phyloP scores from a whole-genome alignment of 106 monocot genomes.

The Phalaenopsis aphrodite region DNA sequence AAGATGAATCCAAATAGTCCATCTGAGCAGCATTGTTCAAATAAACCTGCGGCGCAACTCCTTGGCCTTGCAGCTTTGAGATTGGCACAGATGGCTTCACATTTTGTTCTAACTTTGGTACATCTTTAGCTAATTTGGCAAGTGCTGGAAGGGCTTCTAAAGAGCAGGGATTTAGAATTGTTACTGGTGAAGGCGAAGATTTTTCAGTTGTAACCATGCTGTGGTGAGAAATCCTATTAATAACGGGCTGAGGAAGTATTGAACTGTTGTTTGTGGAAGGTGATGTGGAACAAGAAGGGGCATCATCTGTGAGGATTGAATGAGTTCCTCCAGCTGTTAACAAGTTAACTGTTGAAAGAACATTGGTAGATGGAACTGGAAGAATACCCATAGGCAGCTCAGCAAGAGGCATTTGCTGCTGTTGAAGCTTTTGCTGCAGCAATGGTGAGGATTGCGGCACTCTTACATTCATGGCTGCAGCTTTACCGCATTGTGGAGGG shows the following conservation, averaged over 20 bases:
- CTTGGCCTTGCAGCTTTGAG: constrained; percentile 35
- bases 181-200: constrained; percentile 22
- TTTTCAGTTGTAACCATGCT: constrained; percentile 22
- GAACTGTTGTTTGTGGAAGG: constrained; percentile 49
- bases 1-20: constrained; percentile 77
- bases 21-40: constrained; percentile 39
- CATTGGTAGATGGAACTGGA: constrained; percentile 19
- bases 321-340: constrained; percentile 33
- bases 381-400: constrained; percentile 25
- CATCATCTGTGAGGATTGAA: constrained; percentile 47
- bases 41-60: constrained; percentile 27
- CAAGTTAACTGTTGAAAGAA: constrained; percentile 23
- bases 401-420: constrained; percentile 29
- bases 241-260: constrained; percentile 33
- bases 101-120: constrained; percentile 35
- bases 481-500: constrained; percentile 28
- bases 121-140: constrained; percentile 23
- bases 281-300: constrained; percentile 70
- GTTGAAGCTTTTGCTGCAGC: constrained; percentile 45
- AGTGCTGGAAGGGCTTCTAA: constrained; percentile 31
- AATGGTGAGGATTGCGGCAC: constrained; percentile 24
- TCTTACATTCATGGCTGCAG: constrained; percentile 8
- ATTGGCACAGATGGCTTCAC: constrained; percentile 38
- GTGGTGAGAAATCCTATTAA: constrained; percentile 24
- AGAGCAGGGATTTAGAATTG: constrained; percentile 26